Base-by-base conservation (phyloP, 2,329 filamentous ascomycete species). In the Fusarium mundagurra region DNA sequence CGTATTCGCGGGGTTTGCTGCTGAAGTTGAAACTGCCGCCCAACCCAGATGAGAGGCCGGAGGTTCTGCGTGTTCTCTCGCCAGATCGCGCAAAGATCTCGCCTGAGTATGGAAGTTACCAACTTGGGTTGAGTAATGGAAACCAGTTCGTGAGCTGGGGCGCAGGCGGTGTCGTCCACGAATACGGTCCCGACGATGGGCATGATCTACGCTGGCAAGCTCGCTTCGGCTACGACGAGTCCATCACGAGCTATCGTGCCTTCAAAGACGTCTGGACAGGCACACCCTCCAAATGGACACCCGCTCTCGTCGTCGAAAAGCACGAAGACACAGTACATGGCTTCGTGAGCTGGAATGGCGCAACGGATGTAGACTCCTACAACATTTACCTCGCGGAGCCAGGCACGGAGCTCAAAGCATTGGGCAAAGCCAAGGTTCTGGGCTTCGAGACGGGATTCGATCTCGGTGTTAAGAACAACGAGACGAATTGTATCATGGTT, bases 291-390 rank as follows among this genome's bases (percentile, higher is more conserved):
- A 20, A 45, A 5, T 79, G 77, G 77, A 33, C 45, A 0, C 77
- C 77, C 0, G 53, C 71, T 0, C 59, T 79, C 3, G 72, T 72
- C 1, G 18, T 77, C 1, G 76, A 79, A 18, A 71, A 65, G 39
- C 47, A 24, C 2, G n/a, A 27, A 1, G 58, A 62, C 0, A 38
- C 39, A 0, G 38, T 72, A 1, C 44, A 61, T 3, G 75, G 71
- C 8, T 79, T 73, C 24, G 73, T 79, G 4, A 77, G 72, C 55
- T 79, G 78, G 78, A 79, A 79, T 41, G 78, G 78, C 0, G 78
- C 76, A 6, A 79, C 78, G 1, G 78, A 79, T 6, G 70, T 79
- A 4, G 70, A 78, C 3, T 17, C 53, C 3, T 79, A 77, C 70
- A 76, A 76, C 14, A 47, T 79, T 1, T 79, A 79, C 34, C 16